These are phyloP conservation scores for Backusella circina DNA, from an alignment of 192 early-diverging fungal genomes.

Conservation along the genomic window DNA sequence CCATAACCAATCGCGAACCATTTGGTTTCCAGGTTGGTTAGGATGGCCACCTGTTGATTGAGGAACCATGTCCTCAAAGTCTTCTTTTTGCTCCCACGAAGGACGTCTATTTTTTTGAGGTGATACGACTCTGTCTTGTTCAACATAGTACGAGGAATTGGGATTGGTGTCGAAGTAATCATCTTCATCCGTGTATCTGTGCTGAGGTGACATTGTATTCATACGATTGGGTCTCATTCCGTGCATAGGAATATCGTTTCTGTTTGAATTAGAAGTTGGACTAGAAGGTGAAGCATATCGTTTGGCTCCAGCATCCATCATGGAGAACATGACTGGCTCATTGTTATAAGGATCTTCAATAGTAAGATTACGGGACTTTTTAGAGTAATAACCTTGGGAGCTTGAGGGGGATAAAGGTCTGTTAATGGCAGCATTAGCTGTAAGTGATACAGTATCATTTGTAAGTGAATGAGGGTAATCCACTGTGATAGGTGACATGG, in stretches of 20 bases:
- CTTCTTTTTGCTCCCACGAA: slow-evolving; percentile 12
- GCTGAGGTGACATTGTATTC: slow-evolving; percentile 4
- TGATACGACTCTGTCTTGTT: neutral
- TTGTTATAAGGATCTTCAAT: slow-evolving; percentile 14
- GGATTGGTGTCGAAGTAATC: slow-evolving; percentile 4
- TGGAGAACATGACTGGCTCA: slow-evolving; percentile 10
- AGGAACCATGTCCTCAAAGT: neutral
- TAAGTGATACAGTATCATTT: slow-evolving; percentile 13
- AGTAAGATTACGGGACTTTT: neutral
- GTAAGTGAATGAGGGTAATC: slow-evolving; percentile 8
- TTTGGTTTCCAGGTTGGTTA: slow-evolving; percentile 1
- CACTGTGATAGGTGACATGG: slow-evolving; percentile 16
- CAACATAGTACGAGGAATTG: neutral
- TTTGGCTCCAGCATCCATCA: neutral
- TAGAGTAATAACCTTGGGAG: neutral
- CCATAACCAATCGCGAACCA: slow-evolving; percentile 14
- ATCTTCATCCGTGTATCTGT: neutral
- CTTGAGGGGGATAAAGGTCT: slow-evolving; percentile 6
- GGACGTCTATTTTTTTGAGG: slow-evolving; percentile 1
- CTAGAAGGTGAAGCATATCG: neutral
- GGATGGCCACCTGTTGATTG: neutral
- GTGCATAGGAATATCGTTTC: neutral
- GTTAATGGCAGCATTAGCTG: neutral
- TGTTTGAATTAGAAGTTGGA: neutral
- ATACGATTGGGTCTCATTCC: neutral